phyloP scores from a whole-genome alignment of 2,329 filamentous ascomycete species.

The Knoxdaviesia capensis region DNA sequence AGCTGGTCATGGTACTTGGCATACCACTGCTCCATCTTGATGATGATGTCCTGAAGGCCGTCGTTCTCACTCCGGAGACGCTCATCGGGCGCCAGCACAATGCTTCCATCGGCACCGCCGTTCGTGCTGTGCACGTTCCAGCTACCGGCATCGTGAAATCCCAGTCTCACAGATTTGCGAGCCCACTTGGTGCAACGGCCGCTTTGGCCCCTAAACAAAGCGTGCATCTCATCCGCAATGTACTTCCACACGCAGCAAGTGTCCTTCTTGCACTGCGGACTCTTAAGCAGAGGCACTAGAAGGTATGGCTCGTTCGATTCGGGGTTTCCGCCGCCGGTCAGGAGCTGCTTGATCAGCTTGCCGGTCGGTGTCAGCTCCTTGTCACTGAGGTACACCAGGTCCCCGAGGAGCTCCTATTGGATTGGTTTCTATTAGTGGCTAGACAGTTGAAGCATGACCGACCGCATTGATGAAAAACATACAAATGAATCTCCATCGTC shows the following conservation, averaged over 20 bases:
- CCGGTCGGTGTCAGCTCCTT: constrained; percentile 15
- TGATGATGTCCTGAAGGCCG: constrained; percentile 23
- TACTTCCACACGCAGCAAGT: constrained; percentile 25
- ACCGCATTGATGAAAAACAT: too few species aligned
- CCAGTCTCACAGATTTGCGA: constrained; percentile 22
- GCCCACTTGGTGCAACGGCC: constrained; percentile 22
- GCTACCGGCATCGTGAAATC: constrained; percentile 25
- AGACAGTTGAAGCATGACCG: too few species aligned
- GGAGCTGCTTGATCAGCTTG: constrained; percentile 16
- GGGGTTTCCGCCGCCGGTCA: constrained; percentile 12
- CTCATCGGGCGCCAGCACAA: constrained; percentile 20
- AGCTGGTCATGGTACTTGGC: constrained; percentile 13
- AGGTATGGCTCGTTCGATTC: constrained; percentile 9
- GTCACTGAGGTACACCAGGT: constrained; percentile 13
- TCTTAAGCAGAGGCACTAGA: constrained; percentile 7
- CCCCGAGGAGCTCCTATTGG: constrained; percentile 15
- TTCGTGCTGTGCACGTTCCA: constrained; percentile 18
- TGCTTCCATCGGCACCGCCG: constrained; percentile 26
- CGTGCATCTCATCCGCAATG: constrained; percentile 18
- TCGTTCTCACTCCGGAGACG: constrained; percentile 19
- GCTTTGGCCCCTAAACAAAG: constrained; percentile 15
- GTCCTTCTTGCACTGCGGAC: constrained; percentile 14
- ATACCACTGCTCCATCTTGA: constrained; percentile 17
- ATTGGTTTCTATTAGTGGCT: too few species aligned
- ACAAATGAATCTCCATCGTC: too few species aligned